Evolutionary conservation across 2,329 filamentous ascomycete species (phyloP), one percentile per base, ranked within the genome.

Genomic region (Aspergillus floridensis): DNA sequence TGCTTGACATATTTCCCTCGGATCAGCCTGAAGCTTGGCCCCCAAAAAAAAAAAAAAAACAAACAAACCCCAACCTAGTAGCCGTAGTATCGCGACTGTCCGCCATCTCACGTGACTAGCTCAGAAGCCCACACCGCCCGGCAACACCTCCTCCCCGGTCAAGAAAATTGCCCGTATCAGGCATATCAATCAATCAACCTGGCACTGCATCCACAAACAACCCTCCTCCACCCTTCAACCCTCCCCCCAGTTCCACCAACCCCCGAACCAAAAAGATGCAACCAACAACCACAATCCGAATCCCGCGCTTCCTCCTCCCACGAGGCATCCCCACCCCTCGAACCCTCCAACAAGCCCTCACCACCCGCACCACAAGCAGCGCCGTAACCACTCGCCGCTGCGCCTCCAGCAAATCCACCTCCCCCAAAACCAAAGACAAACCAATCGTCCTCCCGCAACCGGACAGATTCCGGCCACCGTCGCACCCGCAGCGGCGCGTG

Each of bases 391-490:
- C 19, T 51, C 67, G 35, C 63, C 66, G 68, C 53, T 70, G 62
- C 66, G 67, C 69, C 60, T 71, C 65, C 48, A 44, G 16, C 38
- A 44, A 44, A 44, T 60, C 66, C 24, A 48, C 44, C 46, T 31
- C 26, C 21, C 53, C 61, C 50, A 62, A 57, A 59, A 56, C 61
- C 51, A 62, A 57, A 59, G 78, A 76, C 63, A 89, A 88, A 70
- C 84, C 86, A 38, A 83, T 88, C 62, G 84, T 92, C 5, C 87
- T 99, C 65, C 91, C 91, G 68, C 92, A 97, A 76, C 93, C 93
- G 24, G 84, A 90, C 70, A 90, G 88, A 74, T 98, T 96, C 82
- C 91, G 91, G 51, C 93, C 95, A 2, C 95, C 95, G 0, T 98
- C 93, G 0, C 95, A 98, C 75, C 88, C 90, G 12, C 81, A 89